These are phyloP conservation scores for Amesomyces nigricolor DNA, from an alignment of 2,329 filamentous ascomycete species.

Conservation along the genomic window DNA sequence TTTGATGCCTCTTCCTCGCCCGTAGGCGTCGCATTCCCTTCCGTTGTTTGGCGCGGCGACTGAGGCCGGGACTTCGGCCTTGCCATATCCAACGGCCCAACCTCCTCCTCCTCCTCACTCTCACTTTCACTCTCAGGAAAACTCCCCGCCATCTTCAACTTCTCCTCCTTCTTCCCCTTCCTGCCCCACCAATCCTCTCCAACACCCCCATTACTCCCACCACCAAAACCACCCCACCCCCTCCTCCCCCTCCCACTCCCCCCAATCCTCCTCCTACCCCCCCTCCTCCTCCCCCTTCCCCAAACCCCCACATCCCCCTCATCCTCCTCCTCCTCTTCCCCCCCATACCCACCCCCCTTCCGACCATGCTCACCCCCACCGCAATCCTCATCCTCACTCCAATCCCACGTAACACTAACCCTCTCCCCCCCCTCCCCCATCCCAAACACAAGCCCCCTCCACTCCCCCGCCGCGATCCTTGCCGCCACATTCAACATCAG, in stretches of 20 bases:
- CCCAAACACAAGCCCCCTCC: slow-evolving; percentile 55
- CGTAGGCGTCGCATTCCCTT: background rate
- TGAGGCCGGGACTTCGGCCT: background rate
- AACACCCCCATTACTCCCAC: no score
- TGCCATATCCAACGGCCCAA: slow-evolving; percentile 6
- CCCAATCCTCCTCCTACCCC: background rate
- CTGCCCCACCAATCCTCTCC: background rate
- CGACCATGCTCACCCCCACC: background rate
- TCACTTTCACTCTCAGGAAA: slow-evolving; percentile 24
- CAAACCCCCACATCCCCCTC: background rate
- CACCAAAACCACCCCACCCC: background rate
- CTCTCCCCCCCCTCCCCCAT: slow-evolving; percentile 47
- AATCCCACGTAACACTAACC: slow-evolving; percentile 57
- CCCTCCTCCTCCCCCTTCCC: background rate
- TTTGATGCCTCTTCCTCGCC: background rate
- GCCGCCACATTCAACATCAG: slow-evolving; percentile 79
- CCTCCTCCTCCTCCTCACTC: slow-evolving; percentile 17
- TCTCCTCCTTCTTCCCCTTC: slow-evolving; percentile 15
- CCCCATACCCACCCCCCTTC: background rate
- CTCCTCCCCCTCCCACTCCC: background rate
- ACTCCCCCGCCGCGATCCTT: slow-evolving; percentile 60
- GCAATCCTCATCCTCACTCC: slow-evolving; percentile 4
- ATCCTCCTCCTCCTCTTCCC: background rate
- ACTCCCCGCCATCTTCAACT: slow-evolving; percentile 27
- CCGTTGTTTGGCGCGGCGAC: background rate